Evolutionary conservation across 176 grass and related monocot genomes (phyloP), one percentile per base, ranked within the genome.

Genomic region (Eleusine coracana): DNA sequence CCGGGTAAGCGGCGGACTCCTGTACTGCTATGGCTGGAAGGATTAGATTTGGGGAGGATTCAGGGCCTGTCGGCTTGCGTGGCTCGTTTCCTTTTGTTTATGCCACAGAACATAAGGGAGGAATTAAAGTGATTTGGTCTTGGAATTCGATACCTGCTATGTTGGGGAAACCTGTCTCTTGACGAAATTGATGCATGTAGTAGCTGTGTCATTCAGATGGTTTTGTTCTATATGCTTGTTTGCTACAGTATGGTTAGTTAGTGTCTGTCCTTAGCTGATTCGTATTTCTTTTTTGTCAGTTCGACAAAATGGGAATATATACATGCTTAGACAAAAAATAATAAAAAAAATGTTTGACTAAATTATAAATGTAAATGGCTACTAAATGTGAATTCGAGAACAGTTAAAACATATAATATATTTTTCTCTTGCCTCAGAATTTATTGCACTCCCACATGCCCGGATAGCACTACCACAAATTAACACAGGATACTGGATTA

Each of bases 1-100:
- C n/a, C 37, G n/a, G 17, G 83, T 86, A 86, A 72, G 88, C 49
- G 13, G 51, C 3, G 3, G 23, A 42, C 15, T 56, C 55, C 13
- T 23, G 2, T 0, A 18, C 56, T 66, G 21, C 5, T 6, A 36
- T 38, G 25, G 80, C 37, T 76, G 14, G 14, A 2, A n/a, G 16
- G 18, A 69, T 66, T 67, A 16, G 5, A 20, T 42, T 75, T 84
- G 38, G 66, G 20, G 56, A 40, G 68, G 50, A n/a, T 71, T 72
- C 45, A 15, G 42, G 18, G 12, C 71, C 21, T 13, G 5, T 68
- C 16, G 65, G n/a, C n/a, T 27, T 61, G 9, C 9, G 55, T n/a
- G 31, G 36, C 41, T 54, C 21, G 17, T 66, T 13, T 52, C 25
- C 51, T 66, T 54, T 13, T 7, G 82, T 54, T 29, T 10, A 29